Conservation (phyloP, 768 basidiomycete genomes). For the Termitomyces sp. region DNA sequence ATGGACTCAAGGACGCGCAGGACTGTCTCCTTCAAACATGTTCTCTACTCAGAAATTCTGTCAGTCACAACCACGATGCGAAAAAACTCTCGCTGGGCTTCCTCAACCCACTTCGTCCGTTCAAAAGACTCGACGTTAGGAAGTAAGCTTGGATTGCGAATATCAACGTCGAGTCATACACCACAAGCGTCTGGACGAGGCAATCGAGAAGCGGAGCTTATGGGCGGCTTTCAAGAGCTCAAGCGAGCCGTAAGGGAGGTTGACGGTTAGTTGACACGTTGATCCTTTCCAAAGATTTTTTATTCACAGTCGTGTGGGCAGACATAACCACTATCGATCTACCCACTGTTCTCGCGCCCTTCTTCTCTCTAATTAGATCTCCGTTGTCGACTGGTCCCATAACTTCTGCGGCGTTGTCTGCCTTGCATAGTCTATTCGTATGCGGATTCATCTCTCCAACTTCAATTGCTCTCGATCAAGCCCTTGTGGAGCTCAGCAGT, state of each 20-base stretch:
- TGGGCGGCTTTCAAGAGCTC: slow-evolving; percentile 85
- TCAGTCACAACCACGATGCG: slow-evolving; percentile 93
- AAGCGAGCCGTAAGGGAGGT: slow-evolving; percentile 67
- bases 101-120: slow-evolving; percentile 56
- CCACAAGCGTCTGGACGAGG: slow-evolving; percentile 40
- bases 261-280: slow-evolving; percentile 41
- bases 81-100: slow-evolving; percentile 96
- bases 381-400: slow-evolving; percentile 95
- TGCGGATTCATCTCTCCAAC: slow-evolving; percentile 62
- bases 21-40: slow-evolving; percentile 60
- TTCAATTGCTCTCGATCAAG: slow-evolving; percentile 52
- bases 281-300: slow-evolving; percentile 1
- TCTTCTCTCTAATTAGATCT: slow-evolving; percentile 90
- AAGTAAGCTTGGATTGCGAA: slow-evolving; percentile 67
- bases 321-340: slow-evolving; percentile 58
- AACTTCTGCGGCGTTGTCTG: slow-evolving; percentile 86
- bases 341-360: slow-evolving; percentile 69
- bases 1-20: slow-evolving; percentile 18
- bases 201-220: slow-evolving; percentile 75
- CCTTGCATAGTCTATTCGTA: slow-evolving; percentile 84
- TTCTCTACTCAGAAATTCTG: slow-evolving; percentile 86
- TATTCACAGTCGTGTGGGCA: slow-evolving; percentile 19
- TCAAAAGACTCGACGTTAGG: slow-evolving; percentile 64
- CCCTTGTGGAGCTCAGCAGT: slow-evolving; percentile 78
- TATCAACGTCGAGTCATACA: slow-evolving; percentile 43